Evolutionary conservation across 2,329 filamentous ascomycete species (phyloP).

Genomic region (Didymellaceae sp.): DNA sequence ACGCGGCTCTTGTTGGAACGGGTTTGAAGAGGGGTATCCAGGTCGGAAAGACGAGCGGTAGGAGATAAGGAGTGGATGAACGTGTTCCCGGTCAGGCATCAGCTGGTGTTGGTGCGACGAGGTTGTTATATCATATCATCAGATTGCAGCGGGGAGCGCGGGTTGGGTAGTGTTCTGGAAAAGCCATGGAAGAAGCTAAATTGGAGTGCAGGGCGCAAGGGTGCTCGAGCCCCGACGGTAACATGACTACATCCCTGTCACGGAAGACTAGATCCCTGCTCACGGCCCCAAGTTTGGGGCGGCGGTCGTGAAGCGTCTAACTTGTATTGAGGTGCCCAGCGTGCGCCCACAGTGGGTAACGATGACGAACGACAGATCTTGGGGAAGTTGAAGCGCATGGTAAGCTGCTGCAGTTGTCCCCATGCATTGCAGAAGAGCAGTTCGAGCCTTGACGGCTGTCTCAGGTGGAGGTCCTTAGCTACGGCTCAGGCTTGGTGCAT

Average conservation of each 20-base stretch:
- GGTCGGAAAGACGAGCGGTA: constrained; percentile 25
- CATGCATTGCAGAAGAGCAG: constrained; percentile 3
- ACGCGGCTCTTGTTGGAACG: constrained; percentile 9
- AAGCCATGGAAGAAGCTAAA: constrained; percentile 47
- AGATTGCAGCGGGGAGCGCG: constrained; percentile 44
- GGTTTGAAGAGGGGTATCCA: constrained; percentile 31
- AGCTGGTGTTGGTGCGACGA: constrained; percentile 40
- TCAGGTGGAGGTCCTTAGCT: constrained; percentile 9
- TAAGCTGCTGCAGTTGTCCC: constrained; percentile 1
- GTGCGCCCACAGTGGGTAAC: constrained; percentile 7
- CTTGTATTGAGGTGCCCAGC: constrained; percentile 38
- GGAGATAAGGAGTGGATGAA: constrained; percentile 42
- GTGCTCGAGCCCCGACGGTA: constrained; percentile 39
- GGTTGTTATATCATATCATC: constrained; percentile 48
- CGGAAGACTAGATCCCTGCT: too few species aligned
- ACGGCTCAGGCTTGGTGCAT: too few species aligned
- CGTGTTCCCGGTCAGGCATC: constrained; percentile 40
- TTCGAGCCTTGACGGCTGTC: constrained; percentile 1
- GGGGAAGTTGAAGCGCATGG: not conserved
- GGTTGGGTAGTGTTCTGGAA: constrained; percentile 48
- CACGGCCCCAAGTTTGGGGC: constrained; percentile 48
- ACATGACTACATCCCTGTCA: constrained; percentile 33
- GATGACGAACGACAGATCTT: constrained; percentile 8
- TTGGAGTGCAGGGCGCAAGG: constrained; percentile 33
- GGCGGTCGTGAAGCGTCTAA: constrained; percentile 37